These are phyloP conservation scores for Paecilomyces formosus DNA, from an alignment of 2,329 filamentous ascomycete species.

Conservation along the genomic window DNA sequence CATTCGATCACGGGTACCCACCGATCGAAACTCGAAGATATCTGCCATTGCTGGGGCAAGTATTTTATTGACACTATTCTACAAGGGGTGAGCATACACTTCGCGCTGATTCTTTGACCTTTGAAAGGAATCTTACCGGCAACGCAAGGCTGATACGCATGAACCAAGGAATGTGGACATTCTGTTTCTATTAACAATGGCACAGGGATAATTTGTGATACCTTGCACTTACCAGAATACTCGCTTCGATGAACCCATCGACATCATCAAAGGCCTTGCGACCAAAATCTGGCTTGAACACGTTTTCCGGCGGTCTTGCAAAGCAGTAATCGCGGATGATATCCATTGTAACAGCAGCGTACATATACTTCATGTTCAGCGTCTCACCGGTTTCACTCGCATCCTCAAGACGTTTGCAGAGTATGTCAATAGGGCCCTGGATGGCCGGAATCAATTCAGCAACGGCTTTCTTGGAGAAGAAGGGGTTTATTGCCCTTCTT, in stretches of 20 bases:
- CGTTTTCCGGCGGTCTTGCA: not conserved
- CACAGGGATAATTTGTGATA: not conserved
- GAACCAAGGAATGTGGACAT: not conserved
- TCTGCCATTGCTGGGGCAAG: slow-evolving; percentile 2
- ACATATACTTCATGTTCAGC: slow-evolving; percentile 14
- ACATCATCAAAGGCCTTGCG: not conserved
- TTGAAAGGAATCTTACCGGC: not conserved
- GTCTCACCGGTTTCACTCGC: slow-evolving; percentile 13
- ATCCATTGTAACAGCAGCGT: slow-evolving; percentile 28
- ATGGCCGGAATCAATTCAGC: not conserved
- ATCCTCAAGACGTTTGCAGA: not conserved
- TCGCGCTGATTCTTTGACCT: not conserved
- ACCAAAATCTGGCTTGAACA: not conserved
- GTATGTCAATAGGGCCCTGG: not conserved
- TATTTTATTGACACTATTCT: slow-evolving; percentile 1
- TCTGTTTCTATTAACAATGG: not conserved
- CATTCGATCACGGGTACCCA: not conserved
- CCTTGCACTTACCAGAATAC: not conserved
- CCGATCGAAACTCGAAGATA: slow-evolving; percentile 2
- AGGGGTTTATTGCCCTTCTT: slow-evolving; percentile 30
- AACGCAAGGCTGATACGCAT: not conserved
- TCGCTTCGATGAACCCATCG: not conserved
- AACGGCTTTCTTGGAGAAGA: slow-evolving; percentile 14
- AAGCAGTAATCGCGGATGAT: slow-evolving; percentile 31
- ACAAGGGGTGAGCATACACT: not conserved